A percentile compares a stretch with the other conserved stretches of the same genome.
Evolutionary conservation across 257 asterid genomes (phyloP).

Genomic region (Solanum chiquidenum): DNA sequence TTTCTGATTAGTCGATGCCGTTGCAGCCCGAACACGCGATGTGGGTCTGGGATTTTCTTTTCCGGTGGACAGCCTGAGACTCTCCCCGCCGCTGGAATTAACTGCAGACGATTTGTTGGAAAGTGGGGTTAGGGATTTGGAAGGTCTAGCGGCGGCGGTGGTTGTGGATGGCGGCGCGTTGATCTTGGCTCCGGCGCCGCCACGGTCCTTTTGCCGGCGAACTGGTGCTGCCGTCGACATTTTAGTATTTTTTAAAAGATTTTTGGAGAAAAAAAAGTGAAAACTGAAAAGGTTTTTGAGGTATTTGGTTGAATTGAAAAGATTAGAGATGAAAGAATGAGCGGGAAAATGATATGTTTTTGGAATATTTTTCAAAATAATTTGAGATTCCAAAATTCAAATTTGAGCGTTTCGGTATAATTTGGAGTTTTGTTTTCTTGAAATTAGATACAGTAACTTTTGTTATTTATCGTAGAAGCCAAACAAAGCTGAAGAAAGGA

Average conservation of each 20-base stretch:
- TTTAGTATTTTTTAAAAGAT: not conserved
- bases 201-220: slow-evolving; percentile 58
- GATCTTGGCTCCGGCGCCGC: slow-evolving; percentile 29
- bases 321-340: not conserved
- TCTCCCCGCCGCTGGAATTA: slow-evolving; percentile 1
- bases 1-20: slow-evolving; percentile 25
- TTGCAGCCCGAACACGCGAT: slow-evolving; percentile 41
- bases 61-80: slow-evolving; percentile 27
- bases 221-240: slow-evolving; percentile 38
- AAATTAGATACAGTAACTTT: not conserved
- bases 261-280: not conserved
- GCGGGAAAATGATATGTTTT: not conserved
- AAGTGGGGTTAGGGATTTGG: slow-evolving; percentile 31
- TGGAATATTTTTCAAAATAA: not conserved
- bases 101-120: slow-evolving; percentile 24
- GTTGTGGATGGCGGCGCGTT: slow-evolving; percentile 12
- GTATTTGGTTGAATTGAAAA: not conserved
- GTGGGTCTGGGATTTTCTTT: slow-evolving; percentile 63
- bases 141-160: not conserved
- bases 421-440: not conserved
- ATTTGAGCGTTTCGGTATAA: not conserved
- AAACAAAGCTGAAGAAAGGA: not conserved
- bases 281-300: not conserved
- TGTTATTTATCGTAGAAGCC: not conserved
- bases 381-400: not conserved